A percentile compares a stretch with the other conserved stretches of the same genome.
Conservation (phyloP, 1,284 basidiomycete genomes). For the Moniliella sp. region DNA sequence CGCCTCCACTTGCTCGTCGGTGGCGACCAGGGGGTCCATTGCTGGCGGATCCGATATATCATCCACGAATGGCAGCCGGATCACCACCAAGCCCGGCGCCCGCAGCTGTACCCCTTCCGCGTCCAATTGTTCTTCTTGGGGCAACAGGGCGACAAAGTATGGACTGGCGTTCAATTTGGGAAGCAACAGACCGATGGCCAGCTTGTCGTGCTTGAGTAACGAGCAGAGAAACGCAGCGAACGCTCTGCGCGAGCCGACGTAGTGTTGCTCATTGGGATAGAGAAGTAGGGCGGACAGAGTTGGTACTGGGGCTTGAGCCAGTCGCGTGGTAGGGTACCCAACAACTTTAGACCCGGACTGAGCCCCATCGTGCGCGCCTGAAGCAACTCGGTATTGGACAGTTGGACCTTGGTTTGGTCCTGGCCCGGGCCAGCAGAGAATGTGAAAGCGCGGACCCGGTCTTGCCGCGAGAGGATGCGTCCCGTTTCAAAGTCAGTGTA, state of each 20-base stretch:
- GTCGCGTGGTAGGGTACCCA: constrained; percentile 7
- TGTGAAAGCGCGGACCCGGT: not conserved
- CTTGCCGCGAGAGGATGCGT: not conserved
- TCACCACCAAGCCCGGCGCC: constrained; percentile 75
- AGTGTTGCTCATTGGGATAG: constrained; percentile 65
- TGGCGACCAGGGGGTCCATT: constrained; percentile 40
- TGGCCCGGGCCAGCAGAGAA: too few relatives aligned
- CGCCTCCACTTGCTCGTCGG: constrained; percentile 46
- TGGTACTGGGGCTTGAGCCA: constrained; percentile 65
- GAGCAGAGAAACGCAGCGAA: constrained; percentile 68
- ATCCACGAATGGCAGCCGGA: constrained; percentile 74
- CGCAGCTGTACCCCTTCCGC: constrained; percentile 53
- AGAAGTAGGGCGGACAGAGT: constrained; percentile 76
- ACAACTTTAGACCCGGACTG: constrained; percentile 4
- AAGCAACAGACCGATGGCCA: constrained; percentile 55
- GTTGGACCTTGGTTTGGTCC: constrained; percentile 58
- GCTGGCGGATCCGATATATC: constrained; percentile 60
- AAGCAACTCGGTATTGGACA: constrained; percentile 58
- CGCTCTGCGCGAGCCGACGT: constrained; percentile 69
- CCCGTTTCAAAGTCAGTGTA: not conserved
- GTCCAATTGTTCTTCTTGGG: constrained; percentile 50
- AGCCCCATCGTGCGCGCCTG: constrained; percentile 43
- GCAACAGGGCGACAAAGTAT: constrained; percentile 61
- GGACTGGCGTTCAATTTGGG: constrained; percentile 55
- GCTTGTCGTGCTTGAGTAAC: constrained; percentile 58